A percentile compares a stretch with the other conserved stretches of the same genome.
phyloP scores from a whole-genome alignment of 176 grass and related monocot genomes.

The Ensete glaucum region DNA sequence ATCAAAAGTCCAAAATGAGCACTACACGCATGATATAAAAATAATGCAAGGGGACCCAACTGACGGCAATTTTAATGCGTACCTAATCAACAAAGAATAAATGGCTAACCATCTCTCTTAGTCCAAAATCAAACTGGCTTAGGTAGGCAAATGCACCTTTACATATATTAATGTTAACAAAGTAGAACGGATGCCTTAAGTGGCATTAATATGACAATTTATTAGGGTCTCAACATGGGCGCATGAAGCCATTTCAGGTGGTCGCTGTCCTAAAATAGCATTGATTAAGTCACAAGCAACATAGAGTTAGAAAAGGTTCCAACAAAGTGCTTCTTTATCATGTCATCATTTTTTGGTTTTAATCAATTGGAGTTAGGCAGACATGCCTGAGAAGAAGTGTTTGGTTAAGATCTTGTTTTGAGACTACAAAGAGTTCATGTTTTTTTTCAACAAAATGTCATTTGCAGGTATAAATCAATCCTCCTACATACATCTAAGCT shows the following conservation, averaged over 20 bases:
- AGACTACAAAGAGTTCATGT: no score
- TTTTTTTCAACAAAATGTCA: no score
- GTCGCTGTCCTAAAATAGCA: not conserved
- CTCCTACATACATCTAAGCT: no score
- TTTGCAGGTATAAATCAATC: no score
- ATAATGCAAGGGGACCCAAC: no score
- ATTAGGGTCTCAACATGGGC: not conserved
- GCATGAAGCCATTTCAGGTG: conserved; percentile 7
- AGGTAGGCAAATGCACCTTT: not conserved
- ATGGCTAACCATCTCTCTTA: not conserved
- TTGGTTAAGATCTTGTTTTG: no score
- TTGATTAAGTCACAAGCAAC: not conserved
- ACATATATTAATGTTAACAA: not conserved
- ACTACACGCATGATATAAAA: no score
- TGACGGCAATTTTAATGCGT: not conserved
- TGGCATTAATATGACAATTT: not conserved
- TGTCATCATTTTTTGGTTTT: no score
- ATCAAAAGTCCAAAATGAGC: no score
- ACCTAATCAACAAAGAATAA: no score
- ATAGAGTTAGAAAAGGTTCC: not conserved
- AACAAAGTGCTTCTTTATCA: no score
- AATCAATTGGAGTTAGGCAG: not conserved
- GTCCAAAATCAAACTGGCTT: not conserved
- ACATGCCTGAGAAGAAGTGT: no score
- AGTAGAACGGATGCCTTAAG: not conserved